Percentiles rank a stretch among this genome's conserved stretches.
These are phyloP conservation scores for Sarocladium kiliense DNA, from an alignment of 2,329 filamentous ascomycete genomes.

Conservation along the genomic window DNA sequence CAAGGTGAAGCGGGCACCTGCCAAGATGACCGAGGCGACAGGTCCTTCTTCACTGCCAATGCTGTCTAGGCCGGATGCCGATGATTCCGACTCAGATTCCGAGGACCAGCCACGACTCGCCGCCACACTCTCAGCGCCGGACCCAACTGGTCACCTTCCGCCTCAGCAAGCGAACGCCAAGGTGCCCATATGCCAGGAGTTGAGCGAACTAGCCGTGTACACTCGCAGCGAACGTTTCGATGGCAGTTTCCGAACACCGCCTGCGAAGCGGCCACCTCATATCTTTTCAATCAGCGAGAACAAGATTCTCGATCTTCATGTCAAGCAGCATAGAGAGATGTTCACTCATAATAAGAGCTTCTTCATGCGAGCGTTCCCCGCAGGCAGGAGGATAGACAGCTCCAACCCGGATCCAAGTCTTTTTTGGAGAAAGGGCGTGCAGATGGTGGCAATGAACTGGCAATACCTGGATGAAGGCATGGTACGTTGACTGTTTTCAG, in stretches of 20 bases:
- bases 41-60: conserved; percentile 17
- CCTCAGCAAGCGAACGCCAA: conserved; percentile 33
- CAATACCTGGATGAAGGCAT: conserved; percentile 90
- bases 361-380: conserved; percentile 90
- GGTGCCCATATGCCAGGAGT: conserved; percentile 59
- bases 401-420: conserved; percentile 92
- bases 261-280: conserved; percentile 53
- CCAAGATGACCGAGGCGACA: conserved; percentile 24
- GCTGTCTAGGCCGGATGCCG: conserved; percentile 25
- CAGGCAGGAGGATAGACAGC: conserved; percentile 70
- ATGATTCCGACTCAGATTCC: conserved; percentile 38
- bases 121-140: conserved; percentile 9
- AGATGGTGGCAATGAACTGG: conserved; percentile 98
- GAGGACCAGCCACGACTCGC: conserved; percentile 23
- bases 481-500: conserved; percentile 18
- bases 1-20: conserved; percentile 64
- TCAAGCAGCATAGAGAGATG: conserved; percentile 66
- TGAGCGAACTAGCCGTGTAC: conserved; percentile 76
- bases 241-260: conserved; percentile 59
- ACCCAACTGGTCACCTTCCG: not conserved
- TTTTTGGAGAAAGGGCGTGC: conserved; percentile 90
- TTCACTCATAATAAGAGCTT: conserved; percentile 83
- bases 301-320: conserved; percentile 55
- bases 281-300: conserved; percentile 89
- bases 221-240: conserved; percentile 81